phyloP scores from a whole-genome alignment of 202 grass and related monocot genomes.

The Carex arenaria region DNA sequence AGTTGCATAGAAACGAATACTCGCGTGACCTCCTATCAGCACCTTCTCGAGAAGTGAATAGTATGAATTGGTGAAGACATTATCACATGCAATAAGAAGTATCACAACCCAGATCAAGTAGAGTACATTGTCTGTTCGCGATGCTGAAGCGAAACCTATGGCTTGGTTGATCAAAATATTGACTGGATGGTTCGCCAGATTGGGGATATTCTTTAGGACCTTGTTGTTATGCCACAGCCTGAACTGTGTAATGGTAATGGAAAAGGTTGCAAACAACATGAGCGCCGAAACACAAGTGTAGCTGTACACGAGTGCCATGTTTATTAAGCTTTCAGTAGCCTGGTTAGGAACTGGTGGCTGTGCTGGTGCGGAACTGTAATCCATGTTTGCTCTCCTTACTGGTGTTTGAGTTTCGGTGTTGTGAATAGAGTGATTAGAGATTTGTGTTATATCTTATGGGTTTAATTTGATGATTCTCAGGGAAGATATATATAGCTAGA shows the following conservation, averaged over 20 bases:
- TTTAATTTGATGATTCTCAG: too few species aligned
- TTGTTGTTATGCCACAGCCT: not conserved
- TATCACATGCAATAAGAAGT: conserved; percentile 28
- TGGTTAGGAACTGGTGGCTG: not conserved
- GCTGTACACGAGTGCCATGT: not conserved
- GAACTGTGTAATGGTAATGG: not conserved
- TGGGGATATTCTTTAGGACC: not conserved
- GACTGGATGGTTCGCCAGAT: not conserved
- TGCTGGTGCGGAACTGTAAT: not conserved
- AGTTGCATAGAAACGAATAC: conserved; percentile 9
- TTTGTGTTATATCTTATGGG: too few species aligned
- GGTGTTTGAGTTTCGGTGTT: too few species aligned
- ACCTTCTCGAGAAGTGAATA: conserved; percentile 21
- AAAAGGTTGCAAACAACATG: not conserved
- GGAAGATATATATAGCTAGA: too few species aligned
- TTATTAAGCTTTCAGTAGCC: too few species aligned
- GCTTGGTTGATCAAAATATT: not conserved
- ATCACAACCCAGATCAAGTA: conserved; percentile 38
- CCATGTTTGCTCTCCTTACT: too few species aligned
- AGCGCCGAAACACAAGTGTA: not conserved
- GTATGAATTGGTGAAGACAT: conserved; percentile 31
- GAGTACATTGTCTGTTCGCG: conserved; percentile 2
- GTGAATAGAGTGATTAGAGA: too few species aligned
- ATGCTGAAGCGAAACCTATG: not conserved
- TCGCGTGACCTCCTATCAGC: conserved; percentile 18